phyloP scores from a whole-genome alignment of 2,329 filamentous ascomycete species.

The Xylariaceae sp. region DNA sequence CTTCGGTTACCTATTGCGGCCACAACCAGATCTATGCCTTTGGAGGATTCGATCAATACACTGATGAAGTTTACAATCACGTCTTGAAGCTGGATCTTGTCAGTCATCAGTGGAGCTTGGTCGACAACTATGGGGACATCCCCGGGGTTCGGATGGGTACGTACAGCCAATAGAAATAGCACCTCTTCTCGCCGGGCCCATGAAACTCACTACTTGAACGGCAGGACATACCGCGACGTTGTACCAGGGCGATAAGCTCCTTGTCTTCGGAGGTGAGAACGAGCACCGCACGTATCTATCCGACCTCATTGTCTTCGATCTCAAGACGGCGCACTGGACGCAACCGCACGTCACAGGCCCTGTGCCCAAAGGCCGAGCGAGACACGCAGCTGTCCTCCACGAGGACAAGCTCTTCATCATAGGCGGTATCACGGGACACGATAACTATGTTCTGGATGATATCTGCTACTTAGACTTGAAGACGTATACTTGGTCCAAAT shows the following conservation, averaged over 20 bases:
- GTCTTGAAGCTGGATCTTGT: slow-evolving; percentile 82
- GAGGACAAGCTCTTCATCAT: slow-evolving; percentile 96
- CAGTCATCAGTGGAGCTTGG: slow-evolving; percentile 86
- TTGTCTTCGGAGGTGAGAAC: slow-evolving; percentile 97
- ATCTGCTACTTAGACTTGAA: slow-evolving; percentile 95
- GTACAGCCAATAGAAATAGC: slow-evolving; percentile 20
- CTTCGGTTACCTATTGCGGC: slow-evolving; percentile 96
- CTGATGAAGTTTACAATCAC: slow-evolving; percentile 98
- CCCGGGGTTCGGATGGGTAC: slow-evolving; percentile 93
- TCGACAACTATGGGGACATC: slow-evolving; percentile 98
- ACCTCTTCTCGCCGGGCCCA: not conserved
- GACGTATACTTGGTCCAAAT: slow-evolving; percentile 94
- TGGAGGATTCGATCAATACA: slow-evolving; percentile 97
- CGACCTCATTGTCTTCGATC: slow-evolving; percentile 91
- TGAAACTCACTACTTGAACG: slow-evolving; percentile 13
- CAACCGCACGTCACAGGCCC: slow-evolving; percentile 82
- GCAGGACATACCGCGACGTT: slow-evolving; percentile 88
- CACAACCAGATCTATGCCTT: slow-evolving; percentile 98
- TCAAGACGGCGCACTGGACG: slow-evolving; percentile 91
- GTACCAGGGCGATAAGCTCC: slow-evolving; percentile 88
- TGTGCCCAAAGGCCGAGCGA: slow-evolving; percentile 80
- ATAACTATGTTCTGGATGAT: slow-evolving; percentile 88
- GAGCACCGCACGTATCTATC: slow-evolving; percentile 94
- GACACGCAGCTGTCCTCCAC: slow-evolving; percentile 89
- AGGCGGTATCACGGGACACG: slow-evolving; percentile 89